phyloP scores from a whole-genome alignment of 208 protist genomes.

The Leishmania major region DNA sequence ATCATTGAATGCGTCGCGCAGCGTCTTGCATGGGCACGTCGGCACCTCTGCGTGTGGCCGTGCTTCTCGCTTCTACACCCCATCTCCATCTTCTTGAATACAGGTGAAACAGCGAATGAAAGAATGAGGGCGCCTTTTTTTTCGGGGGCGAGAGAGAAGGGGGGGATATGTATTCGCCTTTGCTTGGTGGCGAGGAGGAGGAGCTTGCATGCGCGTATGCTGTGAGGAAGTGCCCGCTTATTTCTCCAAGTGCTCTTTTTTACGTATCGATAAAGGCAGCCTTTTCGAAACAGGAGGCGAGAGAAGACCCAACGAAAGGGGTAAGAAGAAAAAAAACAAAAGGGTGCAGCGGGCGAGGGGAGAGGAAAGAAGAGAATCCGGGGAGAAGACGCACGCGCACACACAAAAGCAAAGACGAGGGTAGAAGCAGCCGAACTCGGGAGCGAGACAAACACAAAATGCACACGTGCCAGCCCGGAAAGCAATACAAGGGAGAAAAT shows the following conservation, averaged over 20 bases:
- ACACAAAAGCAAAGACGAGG: neutral
- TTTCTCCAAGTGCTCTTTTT: neutral
- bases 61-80: neutral
- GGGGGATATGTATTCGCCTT: neutral
- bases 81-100: neutral
- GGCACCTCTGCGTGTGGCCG: neutral
- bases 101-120: neutral
- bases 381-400: neutral
- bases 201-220: neutral
- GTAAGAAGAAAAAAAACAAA: no score
- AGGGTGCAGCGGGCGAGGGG: neutral
- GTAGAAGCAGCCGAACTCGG: neutral
- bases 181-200: no score
- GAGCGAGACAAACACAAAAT: slow-evolving; percentile 2
- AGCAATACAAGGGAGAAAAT: neutral
- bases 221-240: neutral
- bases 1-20: neutral
- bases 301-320: neutral
- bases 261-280: neutral
- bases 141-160: neutral
- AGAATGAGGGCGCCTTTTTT: neutral
- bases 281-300: neutral
- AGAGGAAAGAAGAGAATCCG: neutral
- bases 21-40: neutral
- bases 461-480: neutral